phyloP scores from a whole-genome alignment of 768 basidiomycete genomes.

The Mycena latifolia region DNA sequence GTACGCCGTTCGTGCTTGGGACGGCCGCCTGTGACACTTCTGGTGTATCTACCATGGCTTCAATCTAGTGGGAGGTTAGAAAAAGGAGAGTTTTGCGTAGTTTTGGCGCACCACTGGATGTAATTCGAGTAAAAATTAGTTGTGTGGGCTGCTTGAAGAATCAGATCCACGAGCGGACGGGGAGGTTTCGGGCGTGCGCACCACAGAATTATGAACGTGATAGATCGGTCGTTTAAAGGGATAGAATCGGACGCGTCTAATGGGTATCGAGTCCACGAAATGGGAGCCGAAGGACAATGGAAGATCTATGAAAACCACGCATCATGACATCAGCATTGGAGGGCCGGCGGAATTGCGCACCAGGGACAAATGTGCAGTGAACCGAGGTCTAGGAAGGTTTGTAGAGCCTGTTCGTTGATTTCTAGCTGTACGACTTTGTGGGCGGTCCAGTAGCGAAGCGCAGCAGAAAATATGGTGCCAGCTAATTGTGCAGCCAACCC shows the following conservation, averaged over 20 bases:
- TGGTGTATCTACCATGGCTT: slow-evolving; percentile 26
- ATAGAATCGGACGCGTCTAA: slow-evolving; percentile 9
- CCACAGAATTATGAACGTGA: slow-evolving; percentile 6
- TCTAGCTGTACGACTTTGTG: neutral
- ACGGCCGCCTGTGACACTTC: slow-evolving; percentile 15
- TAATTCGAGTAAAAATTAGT: slow-evolving; percentile 2
- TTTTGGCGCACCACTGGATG: slow-evolving; percentile 7
- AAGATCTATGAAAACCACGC: slow-evolving; percentile 11
- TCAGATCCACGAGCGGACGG: neutral
- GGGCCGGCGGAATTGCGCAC: neutral
- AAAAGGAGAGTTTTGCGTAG: neutral
- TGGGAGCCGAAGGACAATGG: slow-evolving; percentile 1
- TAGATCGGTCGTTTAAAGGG: neutral
- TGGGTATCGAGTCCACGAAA: neutral
- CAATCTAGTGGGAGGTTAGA: slow-evolving; percentile 1
- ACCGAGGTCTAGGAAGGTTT: neutral
- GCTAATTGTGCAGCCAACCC: neutral
- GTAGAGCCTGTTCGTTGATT: neutral
- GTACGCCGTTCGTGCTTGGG: slow-evolving; percentile 26
- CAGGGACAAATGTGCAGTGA: neutral
- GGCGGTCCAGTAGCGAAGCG: neutral
- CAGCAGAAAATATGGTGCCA: neutral
- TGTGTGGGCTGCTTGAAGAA: slow-evolving; percentile 4
- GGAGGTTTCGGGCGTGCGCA: slow-evolving; percentile 20
- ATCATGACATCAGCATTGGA: slow-evolving; percentile 9